A percentile compares a stretch with the other conserved stretches of the same genome.
Conservation (phyloP, 768 basidiomycete species). For the Mycena chlorophos region DNA sequence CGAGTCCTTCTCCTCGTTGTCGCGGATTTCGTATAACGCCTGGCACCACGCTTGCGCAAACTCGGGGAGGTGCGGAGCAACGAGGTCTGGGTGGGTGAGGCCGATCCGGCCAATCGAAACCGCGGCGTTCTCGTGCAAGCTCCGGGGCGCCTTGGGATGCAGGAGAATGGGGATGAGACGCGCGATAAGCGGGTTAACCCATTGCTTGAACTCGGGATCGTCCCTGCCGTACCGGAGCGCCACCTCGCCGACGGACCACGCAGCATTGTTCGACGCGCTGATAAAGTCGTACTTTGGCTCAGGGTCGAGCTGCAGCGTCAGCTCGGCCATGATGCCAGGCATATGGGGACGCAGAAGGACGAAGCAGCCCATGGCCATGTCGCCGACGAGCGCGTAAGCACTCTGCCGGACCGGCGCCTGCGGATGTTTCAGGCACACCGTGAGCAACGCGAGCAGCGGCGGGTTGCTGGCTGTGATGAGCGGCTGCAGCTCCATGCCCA, state of each 20-base stretch:
- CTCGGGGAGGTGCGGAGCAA: conserved; percentile 85
- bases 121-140: conserved; percentile 95
- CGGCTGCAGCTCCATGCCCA: conserved; percentile 75
- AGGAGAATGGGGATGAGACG: conserved; percentile 91
- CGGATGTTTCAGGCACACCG: conserved; percentile 90
- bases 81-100: conserved; percentile 83
- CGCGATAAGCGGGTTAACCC: conserved; percentile 83
- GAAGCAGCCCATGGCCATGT: conserved; percentile 97
- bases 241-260: conserved; percentile 99
- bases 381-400: conserved; percentile 96
- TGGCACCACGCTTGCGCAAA: conserved; percentile 98
- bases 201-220: conserved; percentile 87
- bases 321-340: conserved; percentile 85
- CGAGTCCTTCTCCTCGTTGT: conserved; percentile 99
- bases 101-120: conserved; percentile 97
- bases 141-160: conserved; percentile 89
- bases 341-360: conserved; percentile 80
- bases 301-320: conserved; percentile 86
- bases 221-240: conserved; percentile 87
- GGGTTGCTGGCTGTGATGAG: conserved; percentile 72
- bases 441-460: conserved; percentile 76
- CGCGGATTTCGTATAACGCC: conserved; percentile 95
- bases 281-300: conserved; percentile 93
- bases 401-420: conserved; percentile 95
- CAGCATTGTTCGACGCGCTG: conserved; percentile 97